These are phyloP conservation scores for Mucor lusitanicus DNA, from an alignment of 371 early-diverging fungal species.

Conservation along the genomic window DNA sequence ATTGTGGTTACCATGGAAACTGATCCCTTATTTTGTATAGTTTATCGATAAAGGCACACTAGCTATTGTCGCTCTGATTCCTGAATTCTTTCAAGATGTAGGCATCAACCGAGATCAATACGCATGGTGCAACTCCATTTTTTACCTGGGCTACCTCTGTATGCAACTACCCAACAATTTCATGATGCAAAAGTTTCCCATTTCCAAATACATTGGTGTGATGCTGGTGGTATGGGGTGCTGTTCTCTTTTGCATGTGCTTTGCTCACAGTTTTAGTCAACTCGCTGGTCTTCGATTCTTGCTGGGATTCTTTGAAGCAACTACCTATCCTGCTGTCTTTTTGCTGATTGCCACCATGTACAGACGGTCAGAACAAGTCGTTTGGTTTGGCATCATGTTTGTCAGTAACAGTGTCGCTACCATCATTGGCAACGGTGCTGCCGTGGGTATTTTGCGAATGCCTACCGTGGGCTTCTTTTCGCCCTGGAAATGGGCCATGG, in stretches of 20 bases:
- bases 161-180: conserved; percentile 31
- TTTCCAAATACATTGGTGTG: conserved; percentile 18
- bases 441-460: conserved; percentile 34
- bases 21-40: background rate
- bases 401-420: conserved; percentile 25
- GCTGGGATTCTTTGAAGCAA: conserved; percentile 41
- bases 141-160: conserved; percentile 16
- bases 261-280: conserved; percentile 25
- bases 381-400: conserved; percentile 36
- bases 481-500: conserved; percentile 30
- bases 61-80: conserved; percentile 28
- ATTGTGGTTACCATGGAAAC: background rate
- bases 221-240: conserved; percentile 26
- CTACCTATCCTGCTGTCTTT: conserved; percentile 37
- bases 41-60: conserved; percentile 16
- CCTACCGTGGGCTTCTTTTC: conserved; percentile 16
- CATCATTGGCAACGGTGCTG: conserved; percentile 28
- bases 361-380: conserved; percentile 36
- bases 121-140: conserved; percentile 34
- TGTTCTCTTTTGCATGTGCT: conserved; percentile 20
- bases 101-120: conserved; percentile 28
- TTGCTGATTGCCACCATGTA: conserved; percentile 36
- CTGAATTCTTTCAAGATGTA: conserved; percentile 29
- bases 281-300: conserved; percentile 37
- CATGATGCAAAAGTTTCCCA: conserved; percentile 21